phyloP scores from a whole-genome alignment of 805 yeast species.

The Candida koratica region DNA sequence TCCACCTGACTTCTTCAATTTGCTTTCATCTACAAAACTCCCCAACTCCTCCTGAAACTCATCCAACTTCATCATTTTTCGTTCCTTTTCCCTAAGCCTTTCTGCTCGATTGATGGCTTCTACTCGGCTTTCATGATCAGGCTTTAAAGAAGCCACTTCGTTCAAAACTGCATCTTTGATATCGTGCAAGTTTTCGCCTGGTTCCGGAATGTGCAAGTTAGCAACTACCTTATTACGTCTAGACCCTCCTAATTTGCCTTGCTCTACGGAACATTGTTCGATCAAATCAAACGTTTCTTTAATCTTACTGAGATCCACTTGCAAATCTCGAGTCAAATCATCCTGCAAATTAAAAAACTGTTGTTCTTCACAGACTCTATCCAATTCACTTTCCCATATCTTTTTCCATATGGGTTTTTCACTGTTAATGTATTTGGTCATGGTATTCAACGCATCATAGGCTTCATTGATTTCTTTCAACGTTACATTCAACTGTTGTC shows the following conservation, averaged over 20 bases:
- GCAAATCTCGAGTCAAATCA: conserved; percentile 72
- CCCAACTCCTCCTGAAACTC: conserved; percentile 84
- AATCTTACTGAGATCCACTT: conserved; percentile 77
- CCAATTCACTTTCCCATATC: conserved; percentile 89
- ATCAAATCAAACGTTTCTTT: conserved; percentile 78
- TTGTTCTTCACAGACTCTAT: conserved; percentile 89
- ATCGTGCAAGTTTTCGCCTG: conserved; percentile 56
- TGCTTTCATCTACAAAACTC: conserved; percentile 74
- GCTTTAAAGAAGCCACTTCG: conserved; percentile 75
- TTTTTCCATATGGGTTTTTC: conserved; percentile 86
- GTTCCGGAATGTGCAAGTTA: conserved; percentile 47
- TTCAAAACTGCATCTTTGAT: conserved; percentile 72
- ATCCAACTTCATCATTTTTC: conserved; percentile 49
- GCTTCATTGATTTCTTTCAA: conserved; percentile 62
- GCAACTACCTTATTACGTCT: conserved; percentile 36
- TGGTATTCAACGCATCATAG: conserved; percentile 43
- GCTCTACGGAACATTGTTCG: conserved; percentile 75
- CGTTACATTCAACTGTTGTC: conserved; percentile 65
- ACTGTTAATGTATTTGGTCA: conserved; percentile 57
- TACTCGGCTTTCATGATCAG: conserved; percentile 78
- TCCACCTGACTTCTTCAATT: conserved; percentile 81
- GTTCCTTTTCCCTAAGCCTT: conserved; percentile 67
- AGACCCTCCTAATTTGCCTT: conserved; percentile 55
- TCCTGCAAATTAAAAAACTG: conserved; percentile 88
- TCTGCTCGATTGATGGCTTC: conserved; percentile 91